Evolutionary conservation across 2,329 filamentous ascomycete species (phyloP).

Genomic region (Neonectria punicea): DNA sequence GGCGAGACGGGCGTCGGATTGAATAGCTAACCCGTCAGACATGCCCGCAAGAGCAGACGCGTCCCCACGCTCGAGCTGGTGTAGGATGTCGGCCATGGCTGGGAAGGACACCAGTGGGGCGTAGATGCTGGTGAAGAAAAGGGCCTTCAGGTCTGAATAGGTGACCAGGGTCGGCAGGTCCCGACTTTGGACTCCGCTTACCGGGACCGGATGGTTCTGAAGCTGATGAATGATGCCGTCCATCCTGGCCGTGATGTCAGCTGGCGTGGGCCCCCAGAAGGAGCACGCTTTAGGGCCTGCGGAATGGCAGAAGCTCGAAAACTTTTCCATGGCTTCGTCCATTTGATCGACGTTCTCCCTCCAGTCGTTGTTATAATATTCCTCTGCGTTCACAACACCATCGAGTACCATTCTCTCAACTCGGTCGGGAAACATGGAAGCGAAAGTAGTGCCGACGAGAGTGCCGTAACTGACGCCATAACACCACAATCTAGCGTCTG

Average conservation of each 20-base stretch:
- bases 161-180: constrained; percentile 39
- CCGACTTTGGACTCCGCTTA: constrained; percentile 32
- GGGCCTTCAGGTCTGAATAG: constrained; percentile 44
- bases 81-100: constrained; percentile 40
- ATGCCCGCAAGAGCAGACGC: constrained; percentile 40
- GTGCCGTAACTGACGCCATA: constrained; percentile 47
- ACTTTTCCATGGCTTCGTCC: constrained; percentile 34
- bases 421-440: constrained; percentile 53
- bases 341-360: constrained; percentile 35
- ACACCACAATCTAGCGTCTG: constrained; percentile 43
- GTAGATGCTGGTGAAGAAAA: constrained; percentile 41
- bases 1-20: constrained; percentile 31
- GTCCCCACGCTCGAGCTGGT: constrained; percentile 43
- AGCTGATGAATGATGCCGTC: constrained; percentile 41
- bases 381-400: constrained; percentile 38
- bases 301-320: constrained; percentile 39
- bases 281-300: constrained; percentile 41
- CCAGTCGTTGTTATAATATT: constrained; percentile 40
- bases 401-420: constrained; percentile 52
- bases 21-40: constrained; percentile 23
- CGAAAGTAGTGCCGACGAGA: constrained; percentile 44
- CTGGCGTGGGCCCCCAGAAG: constrained; percentile 45
- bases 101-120: constrained; percentile 38
- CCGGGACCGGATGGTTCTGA: constrained; percentile 38
- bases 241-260: constrained; percentile 40